Conservation (phyloP, 768 basidiomycete genomes). For the button mushroom (Agaricus bisporus) region DNA sequence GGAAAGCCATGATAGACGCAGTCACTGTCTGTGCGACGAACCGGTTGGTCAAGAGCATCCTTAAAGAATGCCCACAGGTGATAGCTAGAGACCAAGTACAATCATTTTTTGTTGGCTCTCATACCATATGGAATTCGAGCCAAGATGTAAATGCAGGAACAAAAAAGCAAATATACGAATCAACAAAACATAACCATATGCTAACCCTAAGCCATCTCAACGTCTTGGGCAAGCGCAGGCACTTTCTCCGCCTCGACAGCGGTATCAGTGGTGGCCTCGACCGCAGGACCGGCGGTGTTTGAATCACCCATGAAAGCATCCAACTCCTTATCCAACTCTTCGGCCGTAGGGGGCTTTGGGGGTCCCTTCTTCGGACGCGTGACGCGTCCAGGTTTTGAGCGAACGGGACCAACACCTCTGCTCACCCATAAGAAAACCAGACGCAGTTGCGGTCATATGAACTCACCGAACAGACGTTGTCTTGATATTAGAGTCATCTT, state of each 20-base stretch:
- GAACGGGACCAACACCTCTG: slow-evolving; percentile 41
- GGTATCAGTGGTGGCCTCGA: slow-evolving; percentile 6
- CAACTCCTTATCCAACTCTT: slow-evolving; percentile 83
- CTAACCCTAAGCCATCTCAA: slow-evolving; percentile 37
- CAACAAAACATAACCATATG: slow-evolving; percentile 2
- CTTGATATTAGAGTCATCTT: slow-evolving; percentile 34
- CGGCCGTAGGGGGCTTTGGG: slow-evolving; percentile 63
- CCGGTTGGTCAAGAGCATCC: too few relatives aligned
- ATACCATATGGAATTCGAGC: too few relatives aligned
- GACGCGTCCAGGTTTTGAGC: slow-evolving; percentile 34
- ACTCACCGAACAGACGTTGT: slow-evolving; percentile 15
- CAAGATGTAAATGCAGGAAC: background rate
- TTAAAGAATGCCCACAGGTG: too few relatives aligned
- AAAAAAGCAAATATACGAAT: slow-evolving; percentile 9
- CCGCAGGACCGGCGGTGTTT: slow-evolving; percentile 8
- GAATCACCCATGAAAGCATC: slow-evolving; percentile 80
- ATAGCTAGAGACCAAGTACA: too few relatives aligned
- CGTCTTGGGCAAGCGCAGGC: slow-evolving; percentile 31
- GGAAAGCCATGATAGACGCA: too few relatives aligned
- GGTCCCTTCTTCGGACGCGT: slow-evolving; percentile 13
- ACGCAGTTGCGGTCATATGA: background rate
- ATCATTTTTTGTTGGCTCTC: too few relatives aligned
- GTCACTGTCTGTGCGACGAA: too few relatives aligned
- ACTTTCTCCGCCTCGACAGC: slow-evolving; percentile 6
- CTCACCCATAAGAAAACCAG: too few relatives aligned